These are phyloP conservation scores for Kazachstania bromeliacearum DNA, from an alignment of 805 yeast species.

Conservation along the genomic window DNA sequence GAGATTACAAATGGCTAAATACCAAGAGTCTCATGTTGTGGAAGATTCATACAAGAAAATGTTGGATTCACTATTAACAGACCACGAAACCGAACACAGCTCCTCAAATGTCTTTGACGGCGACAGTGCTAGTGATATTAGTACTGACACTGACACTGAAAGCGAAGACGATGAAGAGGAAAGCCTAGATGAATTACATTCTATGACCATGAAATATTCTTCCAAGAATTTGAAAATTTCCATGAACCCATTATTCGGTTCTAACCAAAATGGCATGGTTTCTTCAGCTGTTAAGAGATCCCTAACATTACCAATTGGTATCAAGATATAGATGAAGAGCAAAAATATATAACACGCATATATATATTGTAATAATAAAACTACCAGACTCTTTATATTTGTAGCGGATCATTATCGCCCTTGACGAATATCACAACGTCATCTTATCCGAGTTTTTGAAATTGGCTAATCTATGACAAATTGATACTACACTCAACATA, in stretches of 20 bases:
- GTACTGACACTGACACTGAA: constrained; percentile 2
- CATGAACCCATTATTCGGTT: constrained; percentile 1
- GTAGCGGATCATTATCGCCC: too few relatives aligned
- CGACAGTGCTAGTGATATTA: not conserved
- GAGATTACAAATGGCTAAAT: constrained; percentile 22
- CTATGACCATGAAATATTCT: constrained; percentile 1
- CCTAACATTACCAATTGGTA: constrained; percentile 25
- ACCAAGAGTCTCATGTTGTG: constrained; percentile 12
- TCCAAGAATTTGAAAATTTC: not conserved
- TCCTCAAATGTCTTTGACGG: constrained; percentile 3
- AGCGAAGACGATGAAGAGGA: constrained; percentile 4
- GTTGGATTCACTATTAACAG: constrained; percentile 1
- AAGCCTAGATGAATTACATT: not conserved
- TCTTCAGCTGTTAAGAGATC: constrained; percentile 20
- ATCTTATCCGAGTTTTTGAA: too few relatives aligned
- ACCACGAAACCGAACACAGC: constrained; percentile 2
- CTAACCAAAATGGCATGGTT: constrained; percentile 11
- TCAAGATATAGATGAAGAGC: constrained; percentile 13
- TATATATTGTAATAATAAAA: too few relatives aligned
- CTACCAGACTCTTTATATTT: too few relatives aligned
- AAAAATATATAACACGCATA: not conserved
- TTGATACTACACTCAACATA: too few relatives aligned
- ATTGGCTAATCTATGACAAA: too few relatives aligned
- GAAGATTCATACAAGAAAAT: constrained; percentile 6
- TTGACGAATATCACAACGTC: too few relatives aligned